Percentiles rank a stretch among this genome's conserved stretches.
phyloP scores from a whole-genome alignment of 371 early-diverging fungal genomes.

The Basidiobolus meristosporus region DNA sequence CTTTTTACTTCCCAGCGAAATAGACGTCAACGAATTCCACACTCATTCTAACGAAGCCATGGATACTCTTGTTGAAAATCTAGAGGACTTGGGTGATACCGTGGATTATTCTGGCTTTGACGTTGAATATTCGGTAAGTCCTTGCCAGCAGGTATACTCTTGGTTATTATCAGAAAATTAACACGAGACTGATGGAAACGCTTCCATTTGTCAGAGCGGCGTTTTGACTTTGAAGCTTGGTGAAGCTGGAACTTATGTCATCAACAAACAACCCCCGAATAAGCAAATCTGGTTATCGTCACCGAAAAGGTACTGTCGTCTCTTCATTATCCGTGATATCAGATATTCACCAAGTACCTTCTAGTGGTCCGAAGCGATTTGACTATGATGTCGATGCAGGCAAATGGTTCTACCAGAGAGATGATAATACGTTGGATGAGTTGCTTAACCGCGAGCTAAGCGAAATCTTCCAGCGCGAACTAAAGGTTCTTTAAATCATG shows the following conservation, averaged over 20 bases:
- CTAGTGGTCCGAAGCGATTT: slow-evolving; percentile 83
- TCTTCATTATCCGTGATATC: background rate
- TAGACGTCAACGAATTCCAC: slow-evolving; percentile 62
- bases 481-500: too few species aligned
- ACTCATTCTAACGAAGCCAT: slow-evolving; percentile 39
- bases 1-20: too few species aligned
- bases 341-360: background rate
- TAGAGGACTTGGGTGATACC: slow-evolving; percentile 66
- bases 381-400: slow-evolving; percentile 34
- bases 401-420: slow-evolving; percentile 45
- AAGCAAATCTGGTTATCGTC: slow-evolving; percentile 97
- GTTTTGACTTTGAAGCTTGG: slow-evolving; percentile 82
- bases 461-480: background rate
- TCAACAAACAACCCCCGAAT: slow-evolving; percentile 98
- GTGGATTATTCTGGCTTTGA: slow-evolving; percentile 54
- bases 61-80: slow-evolving; percentile 42
- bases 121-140: slow-evolving; percentile 59
- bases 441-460: slow-evolving; percentile 3
- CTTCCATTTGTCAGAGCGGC: slow-evolving; percentile 21
- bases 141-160: slow-evolving; percentile 1
- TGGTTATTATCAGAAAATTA: too few species aligned
- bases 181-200: background rate
- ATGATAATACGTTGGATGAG: slow-evolving; percentile 4
- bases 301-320: slow-evolving; percentile 38
- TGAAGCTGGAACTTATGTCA: slow-evolving; percentile 76